A percentile compares a stretch with the other conserved stretches of the same genome.
These are phyloP conservation scores for Oryza punctata DNA, from an alignment of 176 grass and related monocot species.

Conservation along the genomic window DNA sequence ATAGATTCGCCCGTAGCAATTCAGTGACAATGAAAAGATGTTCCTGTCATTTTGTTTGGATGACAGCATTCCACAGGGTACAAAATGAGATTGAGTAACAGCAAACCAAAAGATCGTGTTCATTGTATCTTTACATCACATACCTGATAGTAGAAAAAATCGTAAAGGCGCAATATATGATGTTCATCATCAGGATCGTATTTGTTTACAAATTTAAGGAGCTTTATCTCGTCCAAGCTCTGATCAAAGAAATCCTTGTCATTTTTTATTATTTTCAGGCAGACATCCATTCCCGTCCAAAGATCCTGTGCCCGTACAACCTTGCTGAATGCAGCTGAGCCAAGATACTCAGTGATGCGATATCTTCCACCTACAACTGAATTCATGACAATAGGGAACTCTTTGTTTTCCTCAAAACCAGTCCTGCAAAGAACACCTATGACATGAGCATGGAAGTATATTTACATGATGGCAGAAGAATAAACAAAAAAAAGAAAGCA, in stretches of 20 bases:
- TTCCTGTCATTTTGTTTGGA: constrained; percentile 62
- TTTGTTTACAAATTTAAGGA: constrained; percentile 96
- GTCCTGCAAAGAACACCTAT: constrained; percentile 70
- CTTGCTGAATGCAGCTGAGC: constrained; percentile 95
- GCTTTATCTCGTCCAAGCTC: constrained; percentile 99
- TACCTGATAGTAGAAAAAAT: constrained; percentile 98
- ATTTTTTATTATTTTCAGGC: constrained; percentile 99
- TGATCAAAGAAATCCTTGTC: constrained; percentile 99
- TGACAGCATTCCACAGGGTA: constrained; percentile 23
- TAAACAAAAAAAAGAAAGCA: constrained; percentile 23
- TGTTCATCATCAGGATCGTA: constrained; percentile 83
- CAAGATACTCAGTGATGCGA: constrained; percentile 82
- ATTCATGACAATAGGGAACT: constrained; percentile 85
- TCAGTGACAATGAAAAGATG: constrained; percentile 99
- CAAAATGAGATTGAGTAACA: constrained; percentile 35
- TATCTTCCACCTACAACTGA: constrained; percentile 94
- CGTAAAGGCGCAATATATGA: constrained; percentile 87
- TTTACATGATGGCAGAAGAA: constrained; percentile 20
- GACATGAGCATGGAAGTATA: constrained; percentile 52
- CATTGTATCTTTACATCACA: constrained; percentile 20
- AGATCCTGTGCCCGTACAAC: constrained; percentile 87
- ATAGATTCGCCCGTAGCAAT: constrained; percentile 84
- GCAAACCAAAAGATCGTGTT: constrained; percentile 5
- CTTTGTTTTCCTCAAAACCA: constrained; percentile 99
- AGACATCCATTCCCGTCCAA: constrained; percentile 77